Evolutionary conservation across 2,329 filamentous ascomycete genomes (phyloP), one percentile per base, ranked within the genome.

Genomic region (Colletotrichum ledebouriae): DNA sequence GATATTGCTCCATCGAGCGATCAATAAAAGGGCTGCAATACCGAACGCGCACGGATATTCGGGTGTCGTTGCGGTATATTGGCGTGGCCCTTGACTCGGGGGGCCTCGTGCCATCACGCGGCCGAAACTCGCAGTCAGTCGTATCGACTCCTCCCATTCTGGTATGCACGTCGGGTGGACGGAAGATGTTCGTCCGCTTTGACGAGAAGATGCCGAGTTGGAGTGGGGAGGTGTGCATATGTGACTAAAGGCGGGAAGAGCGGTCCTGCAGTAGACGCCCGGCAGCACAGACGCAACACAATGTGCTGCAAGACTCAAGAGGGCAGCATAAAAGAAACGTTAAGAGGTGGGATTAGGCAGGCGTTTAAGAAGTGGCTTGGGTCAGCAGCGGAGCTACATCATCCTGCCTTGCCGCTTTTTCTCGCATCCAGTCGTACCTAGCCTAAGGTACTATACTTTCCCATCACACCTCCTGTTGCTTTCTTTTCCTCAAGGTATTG

Each of bases 161-260:
- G 22, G 22, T 22, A 22, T 22, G 22, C 22, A 22, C 22, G 22
- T 22, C 22, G 22, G 22, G 22, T 22, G 22, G 22, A 4, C 22
- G 2, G 22, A 29, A 29, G 6, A 29, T 1, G 25, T 29, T 29
- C 25, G 25, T 5, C 25, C 6, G 25, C 25, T 11, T 11, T 37
- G 37, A 50, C 41, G 55, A 58, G n/a, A 47, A 41, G n/a, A 50
- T 29, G 66, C 55, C 66, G 49, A 55, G 47, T 56, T 25, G 20
- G 29, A 15, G n/a, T 29, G 47, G 34, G 39, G 41, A 53, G 7
- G 15, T 42, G 46, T 34, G 42, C 41, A 56, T 42, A 37, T 68
- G 61, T 65, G 65, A 59, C 52, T 56, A 22, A 9, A 66, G 41
- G 49, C 61, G 55, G 61, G 55, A 68, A 66, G 61, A 47, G 17